Evolutionary conservation across 2,329 filamentous ascomycete species (phyloP), one percentile per base, ranked within the genome.

Genomic region (Alternaria alternata): DNA sequence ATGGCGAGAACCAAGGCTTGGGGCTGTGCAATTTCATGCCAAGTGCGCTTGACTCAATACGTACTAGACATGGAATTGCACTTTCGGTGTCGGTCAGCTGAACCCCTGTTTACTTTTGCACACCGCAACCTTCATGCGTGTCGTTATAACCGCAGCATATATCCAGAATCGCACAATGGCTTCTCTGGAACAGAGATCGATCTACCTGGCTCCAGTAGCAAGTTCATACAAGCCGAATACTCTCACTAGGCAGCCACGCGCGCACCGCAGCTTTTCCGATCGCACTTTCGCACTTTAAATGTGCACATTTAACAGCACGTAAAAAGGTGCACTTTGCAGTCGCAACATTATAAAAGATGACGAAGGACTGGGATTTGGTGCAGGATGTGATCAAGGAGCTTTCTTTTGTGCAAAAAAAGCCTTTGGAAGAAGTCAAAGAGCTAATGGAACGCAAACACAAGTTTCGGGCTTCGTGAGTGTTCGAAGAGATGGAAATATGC

Each of bases 401-500:
- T 14, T 77, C 74, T 1, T 74, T 74, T 39, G 63, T 67, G 16
- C 74, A 77, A 43, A 77, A 75, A 65, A 77, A 72, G 51, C 63
- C 67, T 14, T 62, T 77, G 1, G 68, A 74, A 28, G 74, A 77
- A 20, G 74, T 77, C n/a, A 73, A 72, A 24, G 62, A 69, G 20
- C 57, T 75, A 4, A 77, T 78, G 74, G 74, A 77, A 52, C 66
- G 44, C 7, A 72, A 71, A 32, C 55, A 76, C 63, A 70, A 68
- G 16, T 78, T 77, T 36, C 68, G 65, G 39, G 75, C 76, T 51
- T 78, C 76, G 76, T 78, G 61, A 65, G 75, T 72, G 8, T 8
- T 28, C 20, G 32, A 16, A 20, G 18, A 7, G 7, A 9, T 51
- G n/a, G 5, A 7, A 8, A 16, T 36, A 5, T 18, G 14, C 18